These are phyloP conservation scores for Spizellomyces sp. DNA, from an alignment of 192 early-diverging fungal species.

Conservation along the genomic window DNA sequence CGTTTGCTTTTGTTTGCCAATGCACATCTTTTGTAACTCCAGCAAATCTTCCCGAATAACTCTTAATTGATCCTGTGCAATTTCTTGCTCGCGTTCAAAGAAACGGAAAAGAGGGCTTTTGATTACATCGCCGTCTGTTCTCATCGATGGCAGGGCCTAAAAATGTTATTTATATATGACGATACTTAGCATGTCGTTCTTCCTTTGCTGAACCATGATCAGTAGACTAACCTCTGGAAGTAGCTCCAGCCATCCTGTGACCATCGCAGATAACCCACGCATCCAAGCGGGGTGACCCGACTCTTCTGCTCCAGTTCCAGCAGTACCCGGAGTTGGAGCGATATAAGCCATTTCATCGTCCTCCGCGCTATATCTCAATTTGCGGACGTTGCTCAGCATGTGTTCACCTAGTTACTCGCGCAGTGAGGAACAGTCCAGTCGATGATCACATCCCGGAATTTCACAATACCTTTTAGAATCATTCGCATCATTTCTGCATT, in stretches of 20 bases:
- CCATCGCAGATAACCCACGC: conserved; percentile 58
- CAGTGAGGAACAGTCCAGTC: background rate
- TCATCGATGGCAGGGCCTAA: too few species aligned
- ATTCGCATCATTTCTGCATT: conserved; percentile 92
- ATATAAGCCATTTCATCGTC: conserved; percentile 62
- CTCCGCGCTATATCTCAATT: conserved; percentile 80
- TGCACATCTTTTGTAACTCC: conserved; percentile 67
- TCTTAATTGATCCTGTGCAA: conserved; percentile 58
- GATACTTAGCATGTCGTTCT: too few species aligned
- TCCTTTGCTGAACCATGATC: too few species aligned
- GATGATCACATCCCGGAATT: background rate
- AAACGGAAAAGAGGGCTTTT: conserved; percentile 74
- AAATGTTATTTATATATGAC: too few species aligned
- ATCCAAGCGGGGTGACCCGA: conserved; percentile 73
- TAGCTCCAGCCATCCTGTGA: conserved; percentile 58
- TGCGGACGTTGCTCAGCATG: conserved; percentile 83
- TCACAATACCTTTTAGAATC: conserved; percentile 69
- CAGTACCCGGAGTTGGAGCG: conserved; percentile 13
- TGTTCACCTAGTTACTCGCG: conserved; percentile 43
- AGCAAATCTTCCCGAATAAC: conserved; percentile 69
- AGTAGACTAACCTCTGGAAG: conserved; percentile 44
- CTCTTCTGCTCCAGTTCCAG: conserved; percentile 19
- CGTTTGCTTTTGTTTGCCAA: conserved; percentile 82
- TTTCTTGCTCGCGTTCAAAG: conserved; percentile 78
- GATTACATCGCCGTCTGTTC: conserved; percentile 11